Percentiles rank a stretch among this genome's conserved stretches.
Conservation (phyloP, 2,329 filamentous ascomycete species). For the Rutstroemia sp. region DNA sequence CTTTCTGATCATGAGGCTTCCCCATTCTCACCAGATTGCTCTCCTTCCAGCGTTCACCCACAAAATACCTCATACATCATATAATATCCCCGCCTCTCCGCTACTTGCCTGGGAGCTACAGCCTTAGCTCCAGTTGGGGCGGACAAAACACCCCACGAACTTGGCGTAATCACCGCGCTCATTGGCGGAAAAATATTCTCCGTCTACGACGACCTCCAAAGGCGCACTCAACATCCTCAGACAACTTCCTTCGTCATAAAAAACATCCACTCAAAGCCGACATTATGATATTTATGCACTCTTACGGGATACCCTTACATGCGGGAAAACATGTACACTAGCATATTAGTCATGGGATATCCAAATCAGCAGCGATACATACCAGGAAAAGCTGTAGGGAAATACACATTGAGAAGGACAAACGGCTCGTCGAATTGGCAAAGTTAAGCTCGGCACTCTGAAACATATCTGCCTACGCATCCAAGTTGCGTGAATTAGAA, state of each 20-base stretch:
- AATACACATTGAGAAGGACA: too few relatives aligned
- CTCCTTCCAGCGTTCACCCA: neutral
- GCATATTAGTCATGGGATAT: neutral
- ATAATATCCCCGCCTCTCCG: neutral
- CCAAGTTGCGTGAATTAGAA: too few relatives aligned
- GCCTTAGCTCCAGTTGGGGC: neutral
- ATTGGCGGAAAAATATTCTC: slow-evolving; percentile 8
- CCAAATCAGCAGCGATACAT: too few relatives aligned
- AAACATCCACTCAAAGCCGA: too few relatives aligned
- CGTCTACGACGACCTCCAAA: neutral
- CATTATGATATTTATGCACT: too few relatives aligned
- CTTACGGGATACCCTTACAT: too few relatives aligned
- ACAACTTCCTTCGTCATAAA: neutral
- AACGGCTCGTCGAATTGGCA: too few relatives aligned
- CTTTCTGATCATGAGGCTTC: neutral
- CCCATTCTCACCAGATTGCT: neutral
- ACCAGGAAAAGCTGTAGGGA: too few relatives aligned
- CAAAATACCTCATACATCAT: too few relatives aligned
- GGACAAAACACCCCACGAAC: slow-evolving; percentile 3
- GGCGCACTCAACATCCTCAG: neutral
- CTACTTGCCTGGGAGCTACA: neutral
- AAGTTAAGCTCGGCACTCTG: too few relatives aligned
- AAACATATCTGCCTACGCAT: too few relatives aligned
- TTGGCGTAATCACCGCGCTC: neutral
- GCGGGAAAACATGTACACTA: neutral